Conservation (phyloP, 1,284 basidiomycete genomes). For the Moniliella sp. region DNA sequence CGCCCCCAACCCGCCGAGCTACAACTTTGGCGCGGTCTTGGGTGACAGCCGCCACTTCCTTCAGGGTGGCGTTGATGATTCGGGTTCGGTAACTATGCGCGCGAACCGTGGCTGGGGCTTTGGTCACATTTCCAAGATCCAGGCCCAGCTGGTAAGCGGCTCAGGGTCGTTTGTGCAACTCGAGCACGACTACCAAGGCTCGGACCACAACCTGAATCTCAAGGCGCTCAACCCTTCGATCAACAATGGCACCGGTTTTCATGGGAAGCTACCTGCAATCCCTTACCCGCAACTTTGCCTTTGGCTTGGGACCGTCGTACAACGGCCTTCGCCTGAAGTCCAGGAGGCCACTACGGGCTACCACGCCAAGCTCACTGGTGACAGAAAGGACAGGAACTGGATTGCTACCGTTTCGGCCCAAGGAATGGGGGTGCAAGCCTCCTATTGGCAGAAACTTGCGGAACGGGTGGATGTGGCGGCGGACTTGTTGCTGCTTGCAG, state of each 20-base stretch:
- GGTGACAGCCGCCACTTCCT: conserved; percentile 81
- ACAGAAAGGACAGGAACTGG: conserved; percentile 43
- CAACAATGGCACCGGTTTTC: conserved; percentile 70
- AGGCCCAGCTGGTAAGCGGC: conserved; percentile 54
- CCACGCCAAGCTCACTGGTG: conserved; percentile 48
- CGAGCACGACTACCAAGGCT: conserved; percentile 81
- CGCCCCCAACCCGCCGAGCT: conserved; percentile 40
- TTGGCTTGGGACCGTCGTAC: conserved; percentile 78
- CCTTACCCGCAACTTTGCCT: conserved; percentile 63
- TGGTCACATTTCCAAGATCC: conserved; percentile 61
- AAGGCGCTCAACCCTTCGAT: conserved; percentile 85
- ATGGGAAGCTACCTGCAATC: conserved; percentile 84
- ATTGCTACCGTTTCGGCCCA: conserved; percentile 64
- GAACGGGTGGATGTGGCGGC: conserved; percentile 97
- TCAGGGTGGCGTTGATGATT: conserved; percentile 81
- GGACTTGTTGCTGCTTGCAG: conserved; percentile 56
- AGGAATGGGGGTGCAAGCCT: conserved; percentile 71
- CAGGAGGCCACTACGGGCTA: conserved; percentile 58
- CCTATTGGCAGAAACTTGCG: conserved; percentile 84
- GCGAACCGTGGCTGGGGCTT: conserved; percentile 72
- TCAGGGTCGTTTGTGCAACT: conserved; percentile 42
- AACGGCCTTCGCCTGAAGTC: conserved; percentile 43
- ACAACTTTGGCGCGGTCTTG: conserved; percentile 85
- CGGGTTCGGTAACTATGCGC: conserved; percentile 68
- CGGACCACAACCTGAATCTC: conserved; percentile 64